Conservation (phyloP, 805 yeast species). For the Wickerhamiella cacticola region DNA sequence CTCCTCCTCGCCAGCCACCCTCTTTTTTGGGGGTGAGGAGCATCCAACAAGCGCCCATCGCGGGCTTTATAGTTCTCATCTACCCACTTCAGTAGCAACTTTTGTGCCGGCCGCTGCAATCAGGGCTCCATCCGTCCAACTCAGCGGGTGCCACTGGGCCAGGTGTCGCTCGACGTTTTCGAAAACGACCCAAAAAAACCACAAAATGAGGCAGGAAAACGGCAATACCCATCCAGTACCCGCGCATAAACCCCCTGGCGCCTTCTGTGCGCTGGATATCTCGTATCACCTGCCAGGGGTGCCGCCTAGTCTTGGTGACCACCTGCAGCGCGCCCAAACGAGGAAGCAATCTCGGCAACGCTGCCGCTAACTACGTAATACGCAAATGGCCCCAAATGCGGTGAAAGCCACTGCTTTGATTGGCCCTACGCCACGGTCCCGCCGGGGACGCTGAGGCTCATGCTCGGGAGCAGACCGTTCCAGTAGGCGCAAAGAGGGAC, state of each 20-base stretch:
- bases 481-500: slow-evolving; percentile 32
- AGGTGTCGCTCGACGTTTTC: slow-evolving; percentile 19
- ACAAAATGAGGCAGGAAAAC: slow-evolving; percentile 35
- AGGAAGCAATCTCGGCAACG: slow-evolving; percentile 32
- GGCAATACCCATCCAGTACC: slow-evolving; percentile 39
- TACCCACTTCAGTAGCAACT: too few species aligned
- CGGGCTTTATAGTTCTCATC: too few species aligned
- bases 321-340: slow-evolving; percentile 34
- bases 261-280: slow-evolving; percentile 53
- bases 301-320: slow-evolving; percentile 15
- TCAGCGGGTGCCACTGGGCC: slow-evolving; percentile 1
- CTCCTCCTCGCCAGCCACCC: too few species aligned
- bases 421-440: slow-evolving; percentile 33
- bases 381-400: slow-evolving; percentile 28
- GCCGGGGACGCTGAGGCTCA: slow-evolving; percentile 33
- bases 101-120: slow-evolving; percentile 30
- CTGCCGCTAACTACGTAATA: slow-evolving; percentile 32
- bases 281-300: slow-evolving; percentile 19
- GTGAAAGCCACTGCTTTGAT: slow-evolving; percentile 29
- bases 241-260: slow-evolving; percentile 65
- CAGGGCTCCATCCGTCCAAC: neutral
- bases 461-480: slow-evolving; percentile 33
- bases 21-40: too few species aligned
- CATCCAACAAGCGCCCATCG: too few species aligned
- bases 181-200: slow-evolving; percentile 34